Conservation (phyloP, 2,329 filamentous ascomycete species). For the Zasmidium cellare region DNA sequence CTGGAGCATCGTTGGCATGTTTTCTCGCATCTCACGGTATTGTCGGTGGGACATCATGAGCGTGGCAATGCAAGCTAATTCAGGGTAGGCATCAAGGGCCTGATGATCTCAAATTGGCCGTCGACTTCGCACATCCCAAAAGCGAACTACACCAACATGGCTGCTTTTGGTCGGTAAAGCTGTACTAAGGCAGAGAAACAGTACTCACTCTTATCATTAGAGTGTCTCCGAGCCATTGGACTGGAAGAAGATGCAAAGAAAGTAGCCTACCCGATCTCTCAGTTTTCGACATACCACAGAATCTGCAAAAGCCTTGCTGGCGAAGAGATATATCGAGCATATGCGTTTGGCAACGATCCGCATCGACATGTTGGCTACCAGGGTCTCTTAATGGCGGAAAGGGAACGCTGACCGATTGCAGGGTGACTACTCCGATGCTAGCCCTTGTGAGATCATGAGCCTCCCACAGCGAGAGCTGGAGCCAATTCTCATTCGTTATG, state of each 20-base stretch:
- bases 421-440: conserved; percentile 6
- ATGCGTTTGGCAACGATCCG: conserved; percentile 6
- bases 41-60: not conserved
- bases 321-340: conserved; percentile 7
- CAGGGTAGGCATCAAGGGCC: not conserved
- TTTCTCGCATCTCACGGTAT: conserved; percentile 4
- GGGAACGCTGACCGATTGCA: not conserved
- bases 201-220: not conserved
- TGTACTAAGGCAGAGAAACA: not conserved
- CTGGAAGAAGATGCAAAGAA: conserved; percentile 1
- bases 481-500: conserved; percentile 1
- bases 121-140: not conserved
- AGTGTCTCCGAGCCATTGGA: conserved; percentile 6
- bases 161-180: not conserved
- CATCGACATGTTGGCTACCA: not conserved
- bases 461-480: conserved; percentile 3
- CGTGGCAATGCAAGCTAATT: not conserved
- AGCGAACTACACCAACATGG: conserved; percentile 7
- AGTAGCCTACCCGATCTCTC: not conserved
- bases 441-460: conserved; percentile 3
- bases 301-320: conserved; percentile 6
- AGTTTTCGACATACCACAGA: conserved; percentile 3
- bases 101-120: conserved; percentile 5
- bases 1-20: conserved; percentile 5
- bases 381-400: not conserved